Conservation (phyloP, 225 moss, liverwort and hornwort genomes). For the Physcomitrellopsis africana region DNA sequence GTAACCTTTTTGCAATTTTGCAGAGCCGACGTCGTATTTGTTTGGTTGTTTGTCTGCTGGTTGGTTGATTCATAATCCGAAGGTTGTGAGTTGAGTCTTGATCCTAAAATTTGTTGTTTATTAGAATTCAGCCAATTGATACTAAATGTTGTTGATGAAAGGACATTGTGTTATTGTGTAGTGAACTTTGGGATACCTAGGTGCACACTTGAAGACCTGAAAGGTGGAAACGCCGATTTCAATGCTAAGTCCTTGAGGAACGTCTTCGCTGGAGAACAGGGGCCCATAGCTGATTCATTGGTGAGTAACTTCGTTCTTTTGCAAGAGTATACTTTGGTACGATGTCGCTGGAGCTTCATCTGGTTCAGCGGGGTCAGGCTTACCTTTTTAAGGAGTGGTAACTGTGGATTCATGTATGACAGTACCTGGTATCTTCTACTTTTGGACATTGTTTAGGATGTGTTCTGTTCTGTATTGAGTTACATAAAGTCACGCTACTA, state of each 20-base stretch:
- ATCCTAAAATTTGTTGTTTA: conserved; percentile 1
- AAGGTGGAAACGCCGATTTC: conserved; percentile 72
- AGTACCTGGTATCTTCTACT: neutral
- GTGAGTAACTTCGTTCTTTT: conserved; percentile 42
- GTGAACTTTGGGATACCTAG: conserved; percentile 96
- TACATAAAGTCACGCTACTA: no score
- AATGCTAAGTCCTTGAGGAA: conserved; percentile 91
- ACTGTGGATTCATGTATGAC: conserved; percentile 15
- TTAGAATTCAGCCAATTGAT: conserved; percentile 11
- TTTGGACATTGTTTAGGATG: conserved; percentile 1
- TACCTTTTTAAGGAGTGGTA: neutral
- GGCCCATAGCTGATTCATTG: conserved; percentile 88
- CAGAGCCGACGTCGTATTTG: neutral
- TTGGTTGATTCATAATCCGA: neutral
- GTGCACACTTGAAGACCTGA: conserved; percentile 86
- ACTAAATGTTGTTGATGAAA: conserved; percentile 13
- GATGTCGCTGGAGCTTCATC: neutral
- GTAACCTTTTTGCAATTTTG: conserved; percentile 9
- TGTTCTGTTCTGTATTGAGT: conserved; percentile 6
- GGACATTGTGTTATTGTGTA: conserved; percentile 31
- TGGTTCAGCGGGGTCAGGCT: conserved; percentile 6
- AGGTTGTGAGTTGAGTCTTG: neutral
- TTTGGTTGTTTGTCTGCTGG: neutral
- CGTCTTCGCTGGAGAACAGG: conserved; percentile 79
- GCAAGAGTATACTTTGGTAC: conserved; percentile 1